Percentiles rank a stretch among this genome's conserved stretches.
Conservation (phyloP, 306 rosid genomes). For the Malus fusca region DNA sequence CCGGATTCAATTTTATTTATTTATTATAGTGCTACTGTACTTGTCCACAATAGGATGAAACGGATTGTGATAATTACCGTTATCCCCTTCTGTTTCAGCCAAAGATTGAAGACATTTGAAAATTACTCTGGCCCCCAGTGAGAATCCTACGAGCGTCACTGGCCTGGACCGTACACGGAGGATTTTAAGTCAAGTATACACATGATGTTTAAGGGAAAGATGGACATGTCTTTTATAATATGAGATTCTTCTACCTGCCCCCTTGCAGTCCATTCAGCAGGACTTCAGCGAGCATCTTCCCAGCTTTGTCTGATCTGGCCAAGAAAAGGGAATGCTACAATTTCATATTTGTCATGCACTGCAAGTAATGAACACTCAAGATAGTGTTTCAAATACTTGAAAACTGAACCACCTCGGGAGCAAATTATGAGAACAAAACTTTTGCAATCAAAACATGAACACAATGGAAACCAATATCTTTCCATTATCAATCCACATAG, state of each 20-base stretch:
- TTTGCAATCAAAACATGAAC: too few relatives aligned
- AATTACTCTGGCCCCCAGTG: slow-evolving; percentile 60
- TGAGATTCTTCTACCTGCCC: slow-evolving; percentile 44
- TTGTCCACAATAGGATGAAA: slow-evolving; percentile 4
- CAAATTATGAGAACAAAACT: too few relatives aligned
- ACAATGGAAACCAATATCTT: too few relatives aligned
- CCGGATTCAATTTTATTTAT: background rate
- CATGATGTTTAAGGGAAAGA: slow-evolving; percentile 3
- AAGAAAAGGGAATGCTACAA: background rate
- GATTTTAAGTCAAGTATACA: slow-evolving; percentile 13
- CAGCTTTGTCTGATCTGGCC: slow-evolving; percentile 64
- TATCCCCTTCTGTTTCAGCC: slow-evolving; percentile 41
- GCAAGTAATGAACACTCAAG: background rate
- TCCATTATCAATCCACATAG: background rate
- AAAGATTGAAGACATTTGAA: slow-evolving; percentile 56
- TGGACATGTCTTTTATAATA: slow-evolving; percentile 9
- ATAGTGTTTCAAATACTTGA: background rate
- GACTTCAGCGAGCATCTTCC: slow-evolving; percentile 58
- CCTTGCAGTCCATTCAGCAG: slow-evolving; percentile 51
- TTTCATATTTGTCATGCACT: background rate
- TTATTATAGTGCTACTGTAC: background rate
- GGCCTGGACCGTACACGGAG: slow-evolving; percentile 49
- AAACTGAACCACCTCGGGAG: too few relatives aligned
- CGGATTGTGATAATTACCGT: slow-evolving; percentile 29
- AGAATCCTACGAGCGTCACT: slow-evolving; percentile 58